Percentiles rank a stretch among this genome's conserved stretches.
Conservation (phyloP, 768 basidiomycete genomes). For the Rhizopogon roseolus region DNA sequence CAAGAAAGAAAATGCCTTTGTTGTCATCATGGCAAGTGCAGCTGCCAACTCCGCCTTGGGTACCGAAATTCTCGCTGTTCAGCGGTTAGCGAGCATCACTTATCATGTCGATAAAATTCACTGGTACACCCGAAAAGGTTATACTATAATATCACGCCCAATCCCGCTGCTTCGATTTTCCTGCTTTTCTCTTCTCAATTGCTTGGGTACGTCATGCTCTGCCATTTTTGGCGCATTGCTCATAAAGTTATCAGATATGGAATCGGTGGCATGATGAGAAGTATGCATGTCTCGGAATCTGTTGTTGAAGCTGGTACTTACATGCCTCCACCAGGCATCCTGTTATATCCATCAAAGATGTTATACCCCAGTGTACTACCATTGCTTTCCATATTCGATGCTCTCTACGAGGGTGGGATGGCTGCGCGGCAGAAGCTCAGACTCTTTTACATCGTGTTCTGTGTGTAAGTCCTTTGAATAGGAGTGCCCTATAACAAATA, state of each 20-base stretch:
- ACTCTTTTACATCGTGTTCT: slow-evolving; percentile 43
- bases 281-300: slow-evolving; percentile 20
- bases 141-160: slow-evolving; percentile 49
- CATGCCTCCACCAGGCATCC: slow-evolving; percentile 7
- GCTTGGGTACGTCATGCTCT: slow-evolving; percentile 22
- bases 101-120: too few relatives aligned
- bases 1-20: slow-evolving; percentile 56
- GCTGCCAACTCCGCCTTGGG: slow-evolving; percentile 50
- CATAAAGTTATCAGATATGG: slow-evolving; percentile 29
- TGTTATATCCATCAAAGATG: slow-evolving; percentile 43
- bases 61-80: slow-evolving; percentile 51
- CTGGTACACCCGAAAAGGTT: slow-evolving; percentile 9
- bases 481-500: too few relatives aligned
- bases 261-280: slow-evolving; percentile 46
- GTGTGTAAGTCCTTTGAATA: not conserved
- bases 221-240: too few relatives aligned
- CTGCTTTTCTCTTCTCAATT: slow-evolving; percentile 30
- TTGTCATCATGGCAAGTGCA: slow-evolving; percentile 53
- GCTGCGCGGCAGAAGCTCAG: slow-evolving; percentile 39
- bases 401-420: slow-evolving; percentile 35
- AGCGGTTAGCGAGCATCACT: slow-evolving; percentile 22
- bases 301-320: too few relatives aligned
- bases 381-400: slow-evolving; percentile 21
- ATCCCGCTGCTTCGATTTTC: slow-evolving; percentile 40
- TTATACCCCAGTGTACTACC: slow-evolving; percentile 32